phyloP scores from a whole-genome alignment of 2,329 filamentous ascomycete genomes.

The Monosporascus sp. region DNA sequence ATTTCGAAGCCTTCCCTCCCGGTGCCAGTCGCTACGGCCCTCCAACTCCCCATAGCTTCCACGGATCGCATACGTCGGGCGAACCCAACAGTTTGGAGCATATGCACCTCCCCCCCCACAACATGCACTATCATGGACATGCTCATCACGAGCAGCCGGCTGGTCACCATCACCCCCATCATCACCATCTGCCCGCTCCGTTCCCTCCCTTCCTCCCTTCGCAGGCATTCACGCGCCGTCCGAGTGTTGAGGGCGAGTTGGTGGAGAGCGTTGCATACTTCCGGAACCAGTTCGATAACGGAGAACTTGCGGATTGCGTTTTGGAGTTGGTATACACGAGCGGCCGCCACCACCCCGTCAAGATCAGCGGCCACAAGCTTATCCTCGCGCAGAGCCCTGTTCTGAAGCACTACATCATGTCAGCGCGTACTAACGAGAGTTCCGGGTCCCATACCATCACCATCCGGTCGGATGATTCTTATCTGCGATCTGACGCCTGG shows the following conservation, averaged over 20 bases:
- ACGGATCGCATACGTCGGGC: conserved; percentile 54
- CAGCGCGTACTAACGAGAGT: conserved; percentile 25
- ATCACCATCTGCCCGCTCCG: conserved; percentile 7
- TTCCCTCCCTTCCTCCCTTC: conserved; percentile 24
- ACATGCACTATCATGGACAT: conserved; percentile 16
- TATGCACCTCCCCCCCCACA: conserved; percentile 35
- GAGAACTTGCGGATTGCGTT: conserved; percentile 36
- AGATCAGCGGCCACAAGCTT: conserved; percentile 49
- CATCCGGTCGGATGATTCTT: conserved; percentile 46
- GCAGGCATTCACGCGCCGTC: conserved; percentile 16
- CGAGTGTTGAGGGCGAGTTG: conserved; percentile 17
- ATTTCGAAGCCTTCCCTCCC: conserved; percentile 29
- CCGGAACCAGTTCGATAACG: conserved; percentile 32
- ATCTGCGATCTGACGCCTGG: conserved; percentile 51
- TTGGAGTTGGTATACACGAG: conserved; percentile 35
- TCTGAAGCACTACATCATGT: conserved; percentile 28
- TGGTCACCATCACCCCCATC: conserved; percentile 11
- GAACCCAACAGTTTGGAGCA: conserved; percentile 36
- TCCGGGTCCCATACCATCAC: conserved; percentile 33
- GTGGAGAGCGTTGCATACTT: conserved; percentile 28
- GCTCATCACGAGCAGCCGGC: conserved; percentile 11
- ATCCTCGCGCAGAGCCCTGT: conserved; percentile 49
- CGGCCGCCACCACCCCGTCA: conserved; percentile 31
- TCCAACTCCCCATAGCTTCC: conserved; percentile 56
- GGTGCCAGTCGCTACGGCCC: conserved; percentile 39